These are phyloP conservation scores for Scheffersomyces titani DNA, from an alignment of 1,139 yeast species.

Conservation along the genomic window DNA sequence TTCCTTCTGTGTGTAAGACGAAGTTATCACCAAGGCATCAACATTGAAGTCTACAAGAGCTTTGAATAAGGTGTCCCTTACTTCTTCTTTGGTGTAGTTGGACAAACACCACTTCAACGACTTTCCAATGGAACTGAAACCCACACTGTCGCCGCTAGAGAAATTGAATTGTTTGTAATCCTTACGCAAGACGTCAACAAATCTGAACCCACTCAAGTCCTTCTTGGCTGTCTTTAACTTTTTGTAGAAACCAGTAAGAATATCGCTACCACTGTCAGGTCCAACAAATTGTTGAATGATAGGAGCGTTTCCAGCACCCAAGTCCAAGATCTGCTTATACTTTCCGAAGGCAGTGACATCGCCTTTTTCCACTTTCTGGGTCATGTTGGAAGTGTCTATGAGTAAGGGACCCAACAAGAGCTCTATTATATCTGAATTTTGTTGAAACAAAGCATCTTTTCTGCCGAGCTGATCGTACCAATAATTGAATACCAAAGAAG, in stretches of 20 bases:
- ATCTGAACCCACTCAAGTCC: slow-evolving; percentile 59
- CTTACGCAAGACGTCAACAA: slow-evolving; percentile 66
- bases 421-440: slow-evolving; percentile 37
- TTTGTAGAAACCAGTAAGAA: slow-evolving; percentile 28
- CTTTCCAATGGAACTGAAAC: slow-evolving; percentile 76
- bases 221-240: slow-evolving; percentile 57
- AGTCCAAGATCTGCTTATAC: slow-evolving; percentile 27
- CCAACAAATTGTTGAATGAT: background rate
- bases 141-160: slow-evolving; percentile 46
- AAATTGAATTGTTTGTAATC: slow-evolving; percentile 80
- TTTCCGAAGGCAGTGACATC: slow-evolving; percentile 49
- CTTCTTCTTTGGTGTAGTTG: slow-evolving; percentile 28
- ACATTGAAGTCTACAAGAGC: slow-evolving; percentile 42
- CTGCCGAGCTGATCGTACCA: slow-evolving; percentile 42
- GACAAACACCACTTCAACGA: slow-evolving; percentile 58
- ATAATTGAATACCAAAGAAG: slow-evolving; percentile 67
- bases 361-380: slow-evolving; percentile 54
- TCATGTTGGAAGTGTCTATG: slow-evolving; percentile 70
- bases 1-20: slow-evolving; percentile 52
- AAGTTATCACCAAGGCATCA: slow-evolving; percentile 61
- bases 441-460: slow-evolving; percentile 14
- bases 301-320: background rate
- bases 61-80: slow-evolving; percentile 37
- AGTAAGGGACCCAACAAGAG: slow-evolving; percentile 68
- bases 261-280: background rate